Evolutionary conservation across 495 filamentous ascomycete species (phyloP), one percentile per base, ranked within the genome.

Genomic region (Podospora tetraspora): DNA sequence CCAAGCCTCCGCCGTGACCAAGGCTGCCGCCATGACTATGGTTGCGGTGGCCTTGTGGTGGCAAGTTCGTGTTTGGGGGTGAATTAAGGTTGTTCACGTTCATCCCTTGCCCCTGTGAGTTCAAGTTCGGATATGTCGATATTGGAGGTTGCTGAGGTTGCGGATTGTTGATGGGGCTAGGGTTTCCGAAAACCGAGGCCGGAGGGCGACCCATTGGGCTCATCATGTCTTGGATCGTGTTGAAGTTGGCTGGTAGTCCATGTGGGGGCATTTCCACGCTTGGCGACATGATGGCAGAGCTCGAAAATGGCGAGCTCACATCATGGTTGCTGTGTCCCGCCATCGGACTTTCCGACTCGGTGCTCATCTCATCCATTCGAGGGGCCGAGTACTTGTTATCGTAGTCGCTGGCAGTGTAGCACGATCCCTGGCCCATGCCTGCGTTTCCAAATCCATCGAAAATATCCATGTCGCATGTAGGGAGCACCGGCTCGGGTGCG

Each of bases 371-470:
- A 12, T 82, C 79, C n/a, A 82, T 75, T 12, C 79, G 77, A 21
- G 79, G 63, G 62, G 80, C 73, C 25, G 68, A 59, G 34, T 69
- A 79, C 69, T 79, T 79, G 72, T 69, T 76, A 32, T 79, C 76
- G 63, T 74, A 73, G 29, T 78, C 67, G 66, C 76, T 69, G 67
- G 76, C 56, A 68, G 71, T 61, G 74, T 77, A 75, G 62, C 72
- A 71, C 0, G 79, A 70, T 61, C 77, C 78, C 64, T 77, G 83
- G 62, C 72, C 81, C 76, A 85, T 85, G 37, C 83, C 81, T 13
- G 78, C 76, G 56, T 76, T 84, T 59, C 85, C 85, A 60, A 86
- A 87, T 9, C 85, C 85, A 70, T 86, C 84, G 61, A 87, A 87
- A 24, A 86, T 82, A 60, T 87, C 85, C n/a, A 86, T 79, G 52